phyloP scores from a whole-genome alignment of 352 stramenopile genomes.

The Elongisporangium undulatum region DNA sequence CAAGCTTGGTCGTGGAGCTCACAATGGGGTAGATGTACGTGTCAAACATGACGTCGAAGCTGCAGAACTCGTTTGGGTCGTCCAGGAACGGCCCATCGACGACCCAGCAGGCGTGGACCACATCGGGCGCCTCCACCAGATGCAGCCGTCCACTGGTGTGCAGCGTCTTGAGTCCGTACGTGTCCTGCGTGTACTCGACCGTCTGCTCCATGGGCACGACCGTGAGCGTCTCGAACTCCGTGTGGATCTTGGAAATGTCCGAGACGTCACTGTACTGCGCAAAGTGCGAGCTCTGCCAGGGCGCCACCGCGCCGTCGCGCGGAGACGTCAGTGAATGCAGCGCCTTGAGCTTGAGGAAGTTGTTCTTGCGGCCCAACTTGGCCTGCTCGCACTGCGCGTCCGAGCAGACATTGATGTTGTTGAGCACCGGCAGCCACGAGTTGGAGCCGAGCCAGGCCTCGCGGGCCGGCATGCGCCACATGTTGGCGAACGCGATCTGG shows the following conservation, averaged over 20 bases:
- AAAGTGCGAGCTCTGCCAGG: slow-evolving; percentile 32
- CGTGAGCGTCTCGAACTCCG: slow-evolving; percentile 13
- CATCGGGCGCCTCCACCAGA: slow-evolving; percentile 10
- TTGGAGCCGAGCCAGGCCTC: slow-evolving; percentile 22
- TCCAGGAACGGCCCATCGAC: slow-evolving; percentile 9
- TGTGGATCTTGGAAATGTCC: too few species aligned
- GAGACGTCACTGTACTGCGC: slow-evolving; percentile 30
- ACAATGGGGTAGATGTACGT: too few species aligned
- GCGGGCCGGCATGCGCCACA: slow-evolving; percentile 22
- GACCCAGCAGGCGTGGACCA: slow-evolving; percentile 27
- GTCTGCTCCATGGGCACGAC: slow-evolving; percentile 20
- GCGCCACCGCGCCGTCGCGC: slow-evolving; percentile 25
- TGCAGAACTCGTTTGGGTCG: too few species aligned
- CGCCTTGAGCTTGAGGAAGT: slow-evolving; percentile 26
- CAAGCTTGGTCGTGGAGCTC: too few species aligned
- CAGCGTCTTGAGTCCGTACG: slow-evolving; percentile 23
- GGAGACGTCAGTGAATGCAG: slow-evolving; percentile 34
- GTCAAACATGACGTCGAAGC: too few species aligned
- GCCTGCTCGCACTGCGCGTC: slow-evolving; percentile 9
- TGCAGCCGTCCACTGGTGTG: slow-evolving; percentile 16
- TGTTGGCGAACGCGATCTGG: slow-evolving; percentile 35
- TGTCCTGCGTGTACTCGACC: slow-evolving; percentile 21
- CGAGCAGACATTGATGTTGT: slow-evolving; percentile 21
- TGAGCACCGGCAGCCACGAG: slow-evolving; percentile 26
- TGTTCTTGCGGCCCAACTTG: slow-evolving; percentile 23